Conservation (phyloP, 1,284 basidiomycete species). For the Heterobasidion irregulare region DNA sequence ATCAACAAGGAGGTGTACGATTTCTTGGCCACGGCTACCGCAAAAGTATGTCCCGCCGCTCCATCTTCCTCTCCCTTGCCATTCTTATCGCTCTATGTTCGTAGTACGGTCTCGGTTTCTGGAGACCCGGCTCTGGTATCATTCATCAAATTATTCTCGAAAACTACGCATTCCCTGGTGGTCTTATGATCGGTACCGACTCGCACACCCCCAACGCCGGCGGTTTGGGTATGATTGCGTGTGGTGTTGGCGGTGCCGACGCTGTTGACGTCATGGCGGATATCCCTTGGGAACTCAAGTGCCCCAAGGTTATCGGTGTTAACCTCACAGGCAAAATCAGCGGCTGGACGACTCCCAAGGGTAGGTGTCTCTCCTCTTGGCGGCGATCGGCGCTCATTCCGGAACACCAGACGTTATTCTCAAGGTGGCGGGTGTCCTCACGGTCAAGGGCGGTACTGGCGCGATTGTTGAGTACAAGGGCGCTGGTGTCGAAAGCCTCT, state of each 20-base stretch:
- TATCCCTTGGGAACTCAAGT: constrained; percentile 98
- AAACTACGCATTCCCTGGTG: constrained; percentile 99
- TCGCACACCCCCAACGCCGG: constrained; percentile 99
- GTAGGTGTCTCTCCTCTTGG: constrained; percentile 31
- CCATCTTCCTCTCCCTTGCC: constrained; percentile 1
- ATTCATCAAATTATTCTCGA: constrained; percentile 97
- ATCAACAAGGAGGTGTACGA: constrained; percentile 99
- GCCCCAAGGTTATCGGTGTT: constrained; percentile 98
- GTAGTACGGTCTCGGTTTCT: constrained; percentile 97
- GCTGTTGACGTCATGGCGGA: constrained; percentile 98
- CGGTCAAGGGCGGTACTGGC: constrained; percentile 97
- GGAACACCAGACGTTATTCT: constrained; percentile 78
- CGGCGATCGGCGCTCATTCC: not conserved
- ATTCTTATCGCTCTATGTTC: constrained; percentile 1
- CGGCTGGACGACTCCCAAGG: constrained; percentile 98
- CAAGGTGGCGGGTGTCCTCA: constrained; percentile 95
- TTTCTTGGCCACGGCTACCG: constrained; percentile 96
- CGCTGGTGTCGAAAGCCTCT: constrained; percentile 91
- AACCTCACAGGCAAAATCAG: constrained; percentile 92
- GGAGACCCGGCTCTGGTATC: constrained; percentile 98
- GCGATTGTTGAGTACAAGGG: constrained; percentile 96
- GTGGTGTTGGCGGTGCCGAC: constrained; percentile 98
- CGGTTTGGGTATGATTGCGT: constrained; percentile 98
- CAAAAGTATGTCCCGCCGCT: constrained; percentile 54
- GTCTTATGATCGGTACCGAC: constrained; percentile 99